Conservation (phyloP, 306 rosid genomes). For the Luffa aegyptiaca region DNA sequence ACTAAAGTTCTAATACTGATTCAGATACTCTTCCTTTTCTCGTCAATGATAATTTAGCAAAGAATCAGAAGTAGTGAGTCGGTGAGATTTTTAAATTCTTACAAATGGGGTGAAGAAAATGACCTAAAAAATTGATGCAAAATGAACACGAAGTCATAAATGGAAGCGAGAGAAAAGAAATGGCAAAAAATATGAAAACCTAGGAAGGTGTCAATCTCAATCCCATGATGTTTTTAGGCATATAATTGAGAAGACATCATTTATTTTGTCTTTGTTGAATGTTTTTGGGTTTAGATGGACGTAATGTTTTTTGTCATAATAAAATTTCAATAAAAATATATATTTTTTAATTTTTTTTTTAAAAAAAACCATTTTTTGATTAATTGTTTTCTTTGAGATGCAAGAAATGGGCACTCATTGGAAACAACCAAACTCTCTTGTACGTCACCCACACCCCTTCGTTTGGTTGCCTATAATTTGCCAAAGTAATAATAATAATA, state of each 20-base stretch:
- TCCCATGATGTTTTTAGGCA: background rate
- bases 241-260: background rate
- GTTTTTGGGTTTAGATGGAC: background rate
- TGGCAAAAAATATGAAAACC: background rate
- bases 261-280: slow-evolving; percentile 3
- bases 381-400: background rate
- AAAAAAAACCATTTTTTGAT: background rate
- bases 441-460: background rate
- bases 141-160: background rate
- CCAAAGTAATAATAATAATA: background rate
- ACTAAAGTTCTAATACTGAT: background rate
- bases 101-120: background rate
- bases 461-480: background rate
- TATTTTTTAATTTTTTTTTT: no score
- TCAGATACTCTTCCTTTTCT: background rate
- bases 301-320: background rate
- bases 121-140: background rate
- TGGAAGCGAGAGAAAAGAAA: background rate
- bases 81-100: background rate
- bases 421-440: background rate
- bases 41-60: background rate
- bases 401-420: background rate
- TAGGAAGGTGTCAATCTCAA: slow-evolving; percentile 1
- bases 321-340: background rate
- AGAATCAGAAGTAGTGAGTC: background rate